Base-by-base conservation (phyloP, 306 rosid genomes). In the Sindora glabra region DNA sequence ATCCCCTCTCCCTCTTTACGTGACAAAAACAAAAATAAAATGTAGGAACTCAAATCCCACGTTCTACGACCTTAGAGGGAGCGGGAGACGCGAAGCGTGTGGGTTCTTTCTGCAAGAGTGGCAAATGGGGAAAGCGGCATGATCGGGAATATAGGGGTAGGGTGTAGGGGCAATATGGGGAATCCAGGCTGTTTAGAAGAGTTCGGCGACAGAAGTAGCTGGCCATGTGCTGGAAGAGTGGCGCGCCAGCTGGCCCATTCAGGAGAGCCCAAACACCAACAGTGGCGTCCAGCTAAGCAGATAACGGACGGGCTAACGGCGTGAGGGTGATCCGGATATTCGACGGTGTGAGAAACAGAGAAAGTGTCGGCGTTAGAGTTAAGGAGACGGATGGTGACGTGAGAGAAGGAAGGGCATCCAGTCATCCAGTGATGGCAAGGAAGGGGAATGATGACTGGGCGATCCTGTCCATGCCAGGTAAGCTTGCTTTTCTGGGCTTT, bases 181-280 rank as follows among this genome's bases (percentile, higher is more conserved):
- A 58, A 27, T 64, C 5, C 4, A 2, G 0, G 1, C 16, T 2
- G 44, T 17, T n/a, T n/a, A n/a, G n/a, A n/a, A n/a, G n/a, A n/a
- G 37, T 29, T 42, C 13, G 63, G 60, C 67, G 63, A 65, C 67
- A 67, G 66, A 53, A 44, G 82, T 49, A 67, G 82, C 71, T 67
- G 82, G 74, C 74, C 71, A 71, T 77, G 74, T 77, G 82, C 74
- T 55, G 68, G 53, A 15, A 40, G 54, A 63, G 71, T 44, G 75
- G 61, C 62, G 32, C 56, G 77, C 82, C 78, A 77, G 69, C 78
- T 78, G 74, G 77, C 64, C 68, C 71, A 67, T 72, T 67, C 65
- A 51, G 68, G 37, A 45, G 59, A 38, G 30, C 62, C 51, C 38
- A 12, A 45, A 52, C 47, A 10, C 53, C 17, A 56, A 64, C 56